phyloP scores from a whole-genome alignment of 306 rosid genomes.

The Cicer cuneatum region DNA sequence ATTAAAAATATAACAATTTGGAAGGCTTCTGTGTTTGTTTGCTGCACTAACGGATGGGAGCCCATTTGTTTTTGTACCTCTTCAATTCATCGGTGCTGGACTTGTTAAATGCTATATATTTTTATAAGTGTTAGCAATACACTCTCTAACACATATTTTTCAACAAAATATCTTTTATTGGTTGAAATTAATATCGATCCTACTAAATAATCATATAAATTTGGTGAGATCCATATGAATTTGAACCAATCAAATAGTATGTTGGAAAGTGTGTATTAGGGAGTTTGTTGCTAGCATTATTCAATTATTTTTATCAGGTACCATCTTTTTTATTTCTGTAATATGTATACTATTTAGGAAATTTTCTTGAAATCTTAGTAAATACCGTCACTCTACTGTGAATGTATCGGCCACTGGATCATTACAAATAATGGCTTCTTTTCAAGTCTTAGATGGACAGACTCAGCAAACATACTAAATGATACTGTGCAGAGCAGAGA shows the following conservation, averaged over 20 bases:
- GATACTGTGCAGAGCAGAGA: neutral
- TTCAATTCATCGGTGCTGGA: neutral
- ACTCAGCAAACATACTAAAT: constrained; percentile 8
- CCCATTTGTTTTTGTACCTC: neutral
- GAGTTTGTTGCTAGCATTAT: too few relatives aligned
- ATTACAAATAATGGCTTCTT: constrained; percentile 21
- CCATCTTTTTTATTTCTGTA: neutral
- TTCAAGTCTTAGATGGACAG: neutral
- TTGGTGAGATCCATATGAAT: too few relatives aligned
- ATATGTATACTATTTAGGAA: neutral
- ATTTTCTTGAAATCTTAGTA: neutral
- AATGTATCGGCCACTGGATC: neutral
- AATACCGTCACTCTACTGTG: neutral
- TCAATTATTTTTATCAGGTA: neutral
- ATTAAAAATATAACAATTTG: too few relatives aligned
- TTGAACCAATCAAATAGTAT: too few relatives aligned
- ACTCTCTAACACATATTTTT: too few relatives aligned
- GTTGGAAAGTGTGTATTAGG: too few relatives aligned
- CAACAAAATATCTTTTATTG: too few relatives aligned
- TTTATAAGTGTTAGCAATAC: too few relatives aligned
- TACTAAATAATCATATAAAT: too few relatives aligned
- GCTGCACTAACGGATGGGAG: neutral
- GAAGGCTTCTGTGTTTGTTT: neutral
- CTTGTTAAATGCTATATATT: neutral
- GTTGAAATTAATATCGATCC: too few relatives aligned